Conservation (phyloP, 176 grass and related monocot genomes). For the Thinopyrum elongatum region DNA sequence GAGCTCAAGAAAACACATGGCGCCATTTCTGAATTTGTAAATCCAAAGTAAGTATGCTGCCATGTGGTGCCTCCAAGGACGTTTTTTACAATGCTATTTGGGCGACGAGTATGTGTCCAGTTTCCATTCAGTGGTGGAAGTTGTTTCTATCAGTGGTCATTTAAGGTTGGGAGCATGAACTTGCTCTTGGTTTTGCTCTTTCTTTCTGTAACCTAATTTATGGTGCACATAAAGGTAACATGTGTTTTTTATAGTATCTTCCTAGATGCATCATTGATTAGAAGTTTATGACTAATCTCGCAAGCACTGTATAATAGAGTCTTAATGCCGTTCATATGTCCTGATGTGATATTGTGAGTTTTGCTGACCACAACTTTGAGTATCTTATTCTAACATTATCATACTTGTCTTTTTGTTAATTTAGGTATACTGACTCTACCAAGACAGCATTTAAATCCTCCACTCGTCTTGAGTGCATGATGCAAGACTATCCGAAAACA, state of each 20-base stretch:
- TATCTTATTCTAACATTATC: neutral
- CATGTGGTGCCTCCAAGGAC: neutral
- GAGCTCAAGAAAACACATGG: conserved; percentile 91
- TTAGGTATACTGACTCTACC: conserved; percentile 81
- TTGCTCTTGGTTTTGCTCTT: neutral
- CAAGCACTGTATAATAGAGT: neutral
- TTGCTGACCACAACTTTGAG: neutral
- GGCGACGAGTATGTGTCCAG: neutral
- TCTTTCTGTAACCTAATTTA: neutral
- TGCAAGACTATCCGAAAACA: conserved; percentile 99
- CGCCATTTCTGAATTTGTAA: conserved; percentile 94
- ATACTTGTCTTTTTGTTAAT: conserved; percentile 14
- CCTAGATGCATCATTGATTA: neutral
- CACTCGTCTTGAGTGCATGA: conserved; percentile 98
- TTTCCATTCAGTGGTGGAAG: neutral
- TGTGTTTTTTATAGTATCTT: neutral
- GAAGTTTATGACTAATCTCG: neutral
- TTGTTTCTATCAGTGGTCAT: neutral
- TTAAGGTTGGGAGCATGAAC: neutral
- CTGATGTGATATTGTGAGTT: neutral
- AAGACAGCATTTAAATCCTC: conserved; percentile 93
- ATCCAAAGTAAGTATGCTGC: conserved; percentile 78
- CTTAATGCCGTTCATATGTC: neutral
- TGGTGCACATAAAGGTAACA: neutral
- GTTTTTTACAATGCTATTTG: neutral